phyloP scores from a whole-genome alignment of 495 filamentous ascomycete species.

The Penicillium arizonense region DNA sequence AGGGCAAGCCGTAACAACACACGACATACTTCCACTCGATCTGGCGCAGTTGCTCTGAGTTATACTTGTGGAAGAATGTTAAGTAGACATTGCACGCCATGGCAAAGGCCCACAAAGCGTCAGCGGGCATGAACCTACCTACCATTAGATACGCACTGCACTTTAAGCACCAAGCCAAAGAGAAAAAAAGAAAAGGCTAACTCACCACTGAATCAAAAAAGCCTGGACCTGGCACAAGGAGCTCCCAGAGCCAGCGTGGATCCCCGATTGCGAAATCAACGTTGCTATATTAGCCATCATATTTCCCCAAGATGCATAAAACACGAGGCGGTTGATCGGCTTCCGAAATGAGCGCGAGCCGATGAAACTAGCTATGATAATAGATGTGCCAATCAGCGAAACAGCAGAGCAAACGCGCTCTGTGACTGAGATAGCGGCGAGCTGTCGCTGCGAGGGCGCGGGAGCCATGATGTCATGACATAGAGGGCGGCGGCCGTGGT shows the following conservation, averaged over 20 bases:
- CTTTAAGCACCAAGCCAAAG: background rate
- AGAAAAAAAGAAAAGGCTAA: background rate
- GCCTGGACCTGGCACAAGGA: slow-evolving; percentile 73
- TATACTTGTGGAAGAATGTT: slow-evolving; percentile 80
- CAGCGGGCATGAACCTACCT: slow-evolving; percentile 68
- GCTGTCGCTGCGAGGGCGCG: too few species aligned
- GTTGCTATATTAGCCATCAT: slow-evolving; percentile 78
- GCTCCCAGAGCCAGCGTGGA: slow-evolving; percentile 38
- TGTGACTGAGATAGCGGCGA: slow-evolving; percentile 52
- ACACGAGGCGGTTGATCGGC: slow-evolving; percentile 83
- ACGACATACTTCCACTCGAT: slow-evolving; percentile 73
- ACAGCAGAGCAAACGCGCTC: slow-evolving; percentile 68
- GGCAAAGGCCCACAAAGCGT: slow-evolving; percentile 75
- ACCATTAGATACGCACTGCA: slow-evolving; percentile 7
- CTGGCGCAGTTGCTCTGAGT: slow-evolving; percentile 60
- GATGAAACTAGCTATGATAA: slow-evolving; percentile 73
- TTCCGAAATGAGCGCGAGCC: slow-evolving; percentile 52
- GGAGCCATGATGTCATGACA: too few species aligned
- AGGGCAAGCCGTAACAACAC: slow-evolving; percentile 73
- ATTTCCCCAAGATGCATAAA: slow-evolving; percentile 84
- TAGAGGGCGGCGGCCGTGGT: too few species aligned
- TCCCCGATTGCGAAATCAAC: slow-evolving; percentile 62
- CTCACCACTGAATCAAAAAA: slow-evolving; percentile 71
- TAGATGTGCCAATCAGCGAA: slow-evolving; percentile 68
- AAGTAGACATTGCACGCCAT: slow-evolving; percentile 90